These are phyloP conservation scores for Centrapalus pauciflorus DNA, from an alignment of 129 eudicot genomes.

Conservation along the genomic window DNA sequence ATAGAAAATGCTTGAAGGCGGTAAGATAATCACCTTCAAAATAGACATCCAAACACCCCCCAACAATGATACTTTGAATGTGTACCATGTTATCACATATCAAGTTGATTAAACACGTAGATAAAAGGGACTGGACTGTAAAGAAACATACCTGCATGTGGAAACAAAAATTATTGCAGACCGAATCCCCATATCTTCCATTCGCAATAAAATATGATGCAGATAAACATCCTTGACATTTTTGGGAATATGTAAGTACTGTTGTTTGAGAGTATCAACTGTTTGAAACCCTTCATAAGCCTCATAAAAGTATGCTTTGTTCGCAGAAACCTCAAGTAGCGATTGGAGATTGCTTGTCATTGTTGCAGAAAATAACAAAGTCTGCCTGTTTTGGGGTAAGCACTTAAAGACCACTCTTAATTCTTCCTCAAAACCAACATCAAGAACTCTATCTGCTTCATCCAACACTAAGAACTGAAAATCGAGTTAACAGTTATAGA, in stretches of 20 bases:
- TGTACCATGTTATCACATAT: no score
- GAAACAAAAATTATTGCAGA: constrained; percentile 84
- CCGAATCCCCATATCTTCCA: constrained; percentile 73
- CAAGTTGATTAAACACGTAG: background rate
- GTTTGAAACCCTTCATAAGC: constrained; percentile 85
- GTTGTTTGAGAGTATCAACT: constrained; percentile 83
- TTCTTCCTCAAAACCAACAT: constrained; percentile 76
- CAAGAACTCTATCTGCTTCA: constrained; percentile 90
- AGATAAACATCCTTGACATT: constrained; percentile 80
- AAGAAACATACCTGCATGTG: constrained; percentile 57
- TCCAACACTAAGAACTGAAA: constrained; percentile 84
- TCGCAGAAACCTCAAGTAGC: constrained; percentile 72
- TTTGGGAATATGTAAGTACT: constrained; percentile 65
- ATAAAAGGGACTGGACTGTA: background rate
- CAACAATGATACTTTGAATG: no score
- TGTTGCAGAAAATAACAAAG: constrained; percentile 85
- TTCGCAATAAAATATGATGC: constrained; percentile 49
- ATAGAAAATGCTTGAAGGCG: no score
- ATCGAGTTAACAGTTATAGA: background rate
- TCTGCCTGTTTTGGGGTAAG: constrained; percentile 74
- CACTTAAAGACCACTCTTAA: constrained; percentile 63
- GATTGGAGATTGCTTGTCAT: constrained; percentile 74
- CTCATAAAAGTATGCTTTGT: constrained; percentile 67
- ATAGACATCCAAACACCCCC: no score
- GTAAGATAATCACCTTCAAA: no score